Conservation (phyloP, 306 rosid species). For the Lithocarpus polystachyus region DNA sequence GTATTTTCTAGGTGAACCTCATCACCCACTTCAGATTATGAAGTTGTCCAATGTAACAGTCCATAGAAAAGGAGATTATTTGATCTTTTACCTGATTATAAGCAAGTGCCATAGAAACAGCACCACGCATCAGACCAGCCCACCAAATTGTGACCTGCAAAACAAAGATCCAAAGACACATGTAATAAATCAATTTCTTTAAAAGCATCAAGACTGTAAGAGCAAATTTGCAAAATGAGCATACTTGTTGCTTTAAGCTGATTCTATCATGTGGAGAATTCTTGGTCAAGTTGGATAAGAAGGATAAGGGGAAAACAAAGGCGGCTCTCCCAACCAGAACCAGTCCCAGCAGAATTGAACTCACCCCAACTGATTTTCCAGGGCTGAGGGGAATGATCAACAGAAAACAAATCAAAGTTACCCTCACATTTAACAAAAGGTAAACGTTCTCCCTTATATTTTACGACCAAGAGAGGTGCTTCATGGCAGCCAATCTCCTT, state of each 20-base stretch:
- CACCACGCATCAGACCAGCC: conserved; percentile 99
- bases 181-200: conserved; percentile 4
- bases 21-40: neutral
- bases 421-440: neutral
- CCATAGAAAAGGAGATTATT: conserved; percentile 16
- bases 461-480: neutral
- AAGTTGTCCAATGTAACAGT: neutral
- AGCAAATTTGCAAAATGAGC: conserved; percentile 18
- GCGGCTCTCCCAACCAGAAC: conserved; percentile 95
- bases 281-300: conserved; percentile 78
- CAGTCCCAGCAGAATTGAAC: conserved; percentile 78
- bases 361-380: conserved; percentile 74
- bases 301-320: conserved; percentile 82
- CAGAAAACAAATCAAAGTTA: conserved; percentile 22
- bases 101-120: conserved; percentile 95
- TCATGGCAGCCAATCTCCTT: conserved; percentile 4
- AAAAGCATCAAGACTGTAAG: neutral
- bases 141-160: conserved; percentile 92
- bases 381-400: conserved; percentile 49
- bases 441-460: neutral
- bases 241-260: conserved; percentile 82
- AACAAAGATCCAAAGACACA: neutral
- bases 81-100: conserved; percentile 73
- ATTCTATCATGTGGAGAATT: conserved; percentile 60
- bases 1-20: neutral